phyloP scores from a whole-genome alignment of 768 basidiomycete species.

The Infundibulicybe gibba region DNA sequence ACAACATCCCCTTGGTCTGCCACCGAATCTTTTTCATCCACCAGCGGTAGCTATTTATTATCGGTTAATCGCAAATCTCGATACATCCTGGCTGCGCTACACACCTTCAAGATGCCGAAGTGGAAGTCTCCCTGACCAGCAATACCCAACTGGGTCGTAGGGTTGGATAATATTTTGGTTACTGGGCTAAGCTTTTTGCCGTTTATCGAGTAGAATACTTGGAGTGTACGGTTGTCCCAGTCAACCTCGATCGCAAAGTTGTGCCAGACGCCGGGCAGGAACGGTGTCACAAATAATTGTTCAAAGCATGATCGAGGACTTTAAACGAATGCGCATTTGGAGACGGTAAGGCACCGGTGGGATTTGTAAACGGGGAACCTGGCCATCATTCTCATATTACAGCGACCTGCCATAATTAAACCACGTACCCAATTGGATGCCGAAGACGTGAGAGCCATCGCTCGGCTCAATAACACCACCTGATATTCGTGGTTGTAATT shows the following conservation, averaged over 20 bases:
- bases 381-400: neutral
- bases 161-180: conserved; percentile 36
- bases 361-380: conserved; percentile 58
- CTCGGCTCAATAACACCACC: conserved; percentile 59
- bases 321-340: conserved; percentile 46
- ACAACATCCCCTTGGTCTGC: conserved; percentile 52
- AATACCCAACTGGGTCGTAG: conserved; percentile 32
- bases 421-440: conserved; percentile 48
- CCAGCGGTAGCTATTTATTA: conserved; percentile 49
- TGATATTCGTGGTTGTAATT: conserved; percentile 61
- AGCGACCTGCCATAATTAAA: no score
- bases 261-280: conserved; percentile 45
- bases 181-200: conserved; percentile 35
- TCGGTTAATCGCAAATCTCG: no score
- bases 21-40: conserved; percentile 39
- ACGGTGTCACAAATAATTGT: conserved; percentile 47
- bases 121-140: conserved; percentile 58
- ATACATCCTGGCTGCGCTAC: no score
- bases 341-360: conserved; percentile 38
- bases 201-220: conserved; percentile 47
- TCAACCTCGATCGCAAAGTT: conserved; percentile 59
- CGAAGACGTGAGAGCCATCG: conserved; percentile 60
- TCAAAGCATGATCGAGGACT: conserved; percentile 50
- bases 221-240: conserved; percentile 48
- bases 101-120: conserved; percentile 56